These are phyloP conservation scores for Lavandula angustifolia DNA, from an alignment of 257 asterid species.

Conservation along the genomic window DNA sequence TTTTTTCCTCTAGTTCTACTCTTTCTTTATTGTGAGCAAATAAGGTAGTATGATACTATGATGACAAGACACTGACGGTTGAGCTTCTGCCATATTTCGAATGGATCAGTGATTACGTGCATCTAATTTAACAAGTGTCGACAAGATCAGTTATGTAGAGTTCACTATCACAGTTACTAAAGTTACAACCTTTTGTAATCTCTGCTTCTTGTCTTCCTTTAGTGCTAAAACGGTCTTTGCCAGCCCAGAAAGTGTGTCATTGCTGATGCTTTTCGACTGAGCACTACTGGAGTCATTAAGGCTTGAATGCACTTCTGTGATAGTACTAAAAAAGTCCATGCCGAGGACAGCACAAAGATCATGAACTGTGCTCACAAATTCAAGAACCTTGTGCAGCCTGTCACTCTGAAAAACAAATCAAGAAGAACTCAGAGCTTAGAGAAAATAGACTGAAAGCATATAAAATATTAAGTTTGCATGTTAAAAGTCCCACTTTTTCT, in stretches of 20 bases:
- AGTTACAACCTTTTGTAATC: conserved; percentile 68
- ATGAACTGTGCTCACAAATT: conserved; percentile 91
- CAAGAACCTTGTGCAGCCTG: conserved; percentile 92
- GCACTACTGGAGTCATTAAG: conserved; percentile 74
- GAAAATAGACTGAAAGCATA: conserved; percentile 16
- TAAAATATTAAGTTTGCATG: not conserved
- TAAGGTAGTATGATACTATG: not conserved
- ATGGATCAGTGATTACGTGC: not conserved
- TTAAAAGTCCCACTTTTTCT: conserved; percentile 61
- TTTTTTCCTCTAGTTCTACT: not conserved
- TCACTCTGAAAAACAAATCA: conserved; percentile 61
- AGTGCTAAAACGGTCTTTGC: conserved; percentile 79
- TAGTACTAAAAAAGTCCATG: conserved; percentile 74
- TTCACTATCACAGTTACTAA: conserved; percentile 22
- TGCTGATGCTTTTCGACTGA: conserved; percentile 93
- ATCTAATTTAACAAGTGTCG: not conserved
- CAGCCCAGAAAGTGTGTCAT: conserved; percentile 76
- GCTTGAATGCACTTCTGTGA: conserved; percentile 93
- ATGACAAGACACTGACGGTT: not conserved
- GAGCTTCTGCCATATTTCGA: conserved; percentile 8
- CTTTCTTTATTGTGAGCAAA: not conserved
- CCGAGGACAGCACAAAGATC: conserved; percentile 97
- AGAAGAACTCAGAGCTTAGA: conserved; percentile 9
- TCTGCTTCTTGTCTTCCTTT: conserved; percentile 80
- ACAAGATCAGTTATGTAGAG: not conserved